Evolutionary conservation across 2,329 filamentous ascomycete species (phyloP), one percentile per base, ranked within the genome.

Genomic region (Didymella pomorum): DNA sequence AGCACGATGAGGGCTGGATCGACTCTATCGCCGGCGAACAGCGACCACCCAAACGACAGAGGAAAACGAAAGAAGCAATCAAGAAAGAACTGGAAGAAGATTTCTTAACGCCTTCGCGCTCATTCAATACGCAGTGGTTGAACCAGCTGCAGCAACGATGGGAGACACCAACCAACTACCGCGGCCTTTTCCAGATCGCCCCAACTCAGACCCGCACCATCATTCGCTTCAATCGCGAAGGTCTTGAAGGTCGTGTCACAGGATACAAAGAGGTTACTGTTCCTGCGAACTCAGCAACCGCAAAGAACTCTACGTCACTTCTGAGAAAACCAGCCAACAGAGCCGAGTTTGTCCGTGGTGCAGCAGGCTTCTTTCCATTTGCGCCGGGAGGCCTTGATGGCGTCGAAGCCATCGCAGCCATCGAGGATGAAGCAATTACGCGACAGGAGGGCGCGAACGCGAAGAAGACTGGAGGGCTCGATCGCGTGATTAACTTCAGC

Each of bases 191-290:
- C 78, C 87, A 89, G 63, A 84, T 98, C 53, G 92, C 93, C 1
- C 91, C 93, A 3, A 96, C 94, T 0, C 95, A 98, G 78, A 94
- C 93, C 16, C 87, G 95, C 57, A 98, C 93, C n/a, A 89, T 97
- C 66, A 97, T 92, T 26, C 88, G 95, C 28, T 99, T 99, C 76
- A 90, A 88, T 43, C 86, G 95, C 54, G 92, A 97, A 78, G 95
- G 95, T 6, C 84, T 98, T 14, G 93, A 98, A 78, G 95, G 95
- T 21, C 86, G 90, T 51, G 94, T 99, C 23, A 96, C 92, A 9
- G 93, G 93, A 49, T 98, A 99, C 78, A 90, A 89, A 72, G 95
- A 97, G 75, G 91, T 98, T 49, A 97, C 95, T 1, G 88, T 98
- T 9, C 92, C 94, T 5, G 92, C 92, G 31, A 91, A 88, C 70